Conservation (phyloP, 176 grass and related monocot genomes). For the Alopecurus myosuroides region DNA sequence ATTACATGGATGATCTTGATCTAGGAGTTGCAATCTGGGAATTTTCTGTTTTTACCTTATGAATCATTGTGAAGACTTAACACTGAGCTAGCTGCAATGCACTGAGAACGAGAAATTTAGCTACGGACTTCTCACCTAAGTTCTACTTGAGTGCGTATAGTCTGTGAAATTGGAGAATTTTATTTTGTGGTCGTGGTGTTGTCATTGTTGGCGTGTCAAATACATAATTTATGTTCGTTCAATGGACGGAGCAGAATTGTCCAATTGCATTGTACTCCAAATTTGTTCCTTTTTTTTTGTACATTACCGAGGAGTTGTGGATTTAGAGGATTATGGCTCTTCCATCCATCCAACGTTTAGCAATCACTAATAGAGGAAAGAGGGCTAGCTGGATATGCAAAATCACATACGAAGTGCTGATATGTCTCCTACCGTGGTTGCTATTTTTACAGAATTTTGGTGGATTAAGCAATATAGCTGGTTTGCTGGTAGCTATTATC, state of each 20-base stretch:
- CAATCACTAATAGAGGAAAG: not conserved
- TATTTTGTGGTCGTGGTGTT: not conserved
- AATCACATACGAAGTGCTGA: not conserved
- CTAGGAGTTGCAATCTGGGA: not conserved
- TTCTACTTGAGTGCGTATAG: not conserved
- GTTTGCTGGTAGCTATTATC: not conserved
- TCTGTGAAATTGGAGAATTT: not conserved
- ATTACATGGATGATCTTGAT: not conserved
- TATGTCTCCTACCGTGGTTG: not conserved
- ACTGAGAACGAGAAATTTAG: not conserved
- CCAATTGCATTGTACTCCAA: not conserved
- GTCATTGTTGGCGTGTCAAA: not conserved
- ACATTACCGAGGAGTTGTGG: not conserved
- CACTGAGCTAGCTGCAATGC: not conserved
- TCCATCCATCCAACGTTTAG: not conserved
- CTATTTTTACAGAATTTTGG: not conserved
- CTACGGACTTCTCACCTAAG: not conserved
- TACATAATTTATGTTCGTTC: not conserved
- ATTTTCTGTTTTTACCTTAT: not conserved
- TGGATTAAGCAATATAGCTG: not conserved
- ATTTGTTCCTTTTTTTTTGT: not conserved
- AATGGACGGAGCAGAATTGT: not conserved
- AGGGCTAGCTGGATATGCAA: not conserved
- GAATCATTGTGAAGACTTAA: not conserved
- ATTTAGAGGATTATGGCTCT: not conserved